Conservation (phyloP, 768 basidiomycete species). For the Termitomyces sp. region DNA sequence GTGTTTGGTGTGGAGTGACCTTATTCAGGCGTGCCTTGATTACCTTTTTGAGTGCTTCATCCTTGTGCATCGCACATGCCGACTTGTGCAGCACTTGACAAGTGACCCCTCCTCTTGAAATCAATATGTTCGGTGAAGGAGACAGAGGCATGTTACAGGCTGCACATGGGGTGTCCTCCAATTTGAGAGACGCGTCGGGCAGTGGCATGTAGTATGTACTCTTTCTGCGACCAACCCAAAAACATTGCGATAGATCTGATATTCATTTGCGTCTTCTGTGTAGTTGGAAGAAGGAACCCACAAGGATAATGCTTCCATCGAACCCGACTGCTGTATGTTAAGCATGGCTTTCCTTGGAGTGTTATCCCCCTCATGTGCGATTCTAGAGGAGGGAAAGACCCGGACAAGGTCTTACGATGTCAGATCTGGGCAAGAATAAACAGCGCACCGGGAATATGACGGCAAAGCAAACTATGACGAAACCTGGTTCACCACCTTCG, state of each 20-base stretch:
- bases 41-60: slow-evolving; percentile 14
- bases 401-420: neutral
- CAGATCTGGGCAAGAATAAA: neutral
- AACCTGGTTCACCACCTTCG: neutral
- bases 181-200: slow-evolving; percentile 10
- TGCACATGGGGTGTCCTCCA: slow-evolving; percentile 4
- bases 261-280: neutral
- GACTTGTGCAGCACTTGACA: neutral
- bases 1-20: neutral
- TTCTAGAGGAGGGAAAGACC: neutral
- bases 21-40: neutral
- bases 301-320: neutral
- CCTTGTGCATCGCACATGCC: slow-evolving; percentile 5
- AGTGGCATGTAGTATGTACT: neutral
- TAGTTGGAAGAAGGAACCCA: slow-evolving; percentile 8
- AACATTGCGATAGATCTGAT: neutral
- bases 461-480: neutral
- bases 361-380: neutral
- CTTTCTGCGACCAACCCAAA: neutral
- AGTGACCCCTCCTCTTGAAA: slow-evolving; percentile 6
- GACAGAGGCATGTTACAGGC: neutral
- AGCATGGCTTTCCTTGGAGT: neutral
- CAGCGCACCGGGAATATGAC: neutral
- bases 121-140: slow-evolving; percentile 1
- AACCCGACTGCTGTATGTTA: neutral